Percentiles rank a stretch among this genome's conserved stretches.
These are phyloP conservation scores for Domatiomyces catenatus DNA, from an alignment of 2,329 filamentous ascomycete genomes.

Conservation along the genomic window DNA sequence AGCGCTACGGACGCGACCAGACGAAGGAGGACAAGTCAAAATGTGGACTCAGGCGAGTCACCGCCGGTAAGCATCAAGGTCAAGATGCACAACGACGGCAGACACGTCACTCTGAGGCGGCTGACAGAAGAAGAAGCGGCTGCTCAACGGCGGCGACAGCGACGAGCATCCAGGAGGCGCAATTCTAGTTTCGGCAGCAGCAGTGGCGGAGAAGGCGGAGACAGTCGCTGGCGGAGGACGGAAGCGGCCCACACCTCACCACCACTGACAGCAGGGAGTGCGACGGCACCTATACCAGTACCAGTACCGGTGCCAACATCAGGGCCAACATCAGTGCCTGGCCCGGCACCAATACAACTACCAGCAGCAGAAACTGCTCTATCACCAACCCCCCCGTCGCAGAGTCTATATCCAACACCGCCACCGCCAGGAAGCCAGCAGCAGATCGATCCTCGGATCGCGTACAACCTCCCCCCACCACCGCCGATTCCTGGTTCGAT, in stretches of 20 bases:
- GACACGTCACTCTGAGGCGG: constrained; percentile 46
- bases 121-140: constrained; percentile 48
- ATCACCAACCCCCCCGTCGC: constrained; percentile 5
- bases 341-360: too few species aligned
- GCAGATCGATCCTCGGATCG: constrained; percentile 7
- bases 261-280: constrained; percentile 23
- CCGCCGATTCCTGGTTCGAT: constrained; percentile 27
- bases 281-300: constrained; percentile 11
- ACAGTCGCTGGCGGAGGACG: constrained; percentile 32
- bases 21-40: constrained; percentile 21
- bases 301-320: constrained; percentile 14
- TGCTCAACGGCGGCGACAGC: constrained; percentile 38
- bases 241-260: constrained; percentile 29
- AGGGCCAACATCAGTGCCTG: constrained; percentile 13
- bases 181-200: constrained; percentile 28
- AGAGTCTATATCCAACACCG: constrained; percentile 9
- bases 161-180: constrained; percentile 23
- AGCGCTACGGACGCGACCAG: constrained; percentile 21
- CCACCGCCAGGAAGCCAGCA: constrained; percentile 10
- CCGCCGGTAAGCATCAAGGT: constrained; percentile 50
- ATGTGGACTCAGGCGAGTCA: constrained; percentile 34
- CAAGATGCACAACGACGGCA: constrained; percentile 49
- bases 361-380: constrained; percentile 14
- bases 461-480: constrained; percentile 10
- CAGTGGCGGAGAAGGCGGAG: constrained; percentile 22